Evolutionary conservation across 2,329 filamentous ascomycete genomes (phyloP).

Genomic region (Arthrobotrys conoides): DNA sequence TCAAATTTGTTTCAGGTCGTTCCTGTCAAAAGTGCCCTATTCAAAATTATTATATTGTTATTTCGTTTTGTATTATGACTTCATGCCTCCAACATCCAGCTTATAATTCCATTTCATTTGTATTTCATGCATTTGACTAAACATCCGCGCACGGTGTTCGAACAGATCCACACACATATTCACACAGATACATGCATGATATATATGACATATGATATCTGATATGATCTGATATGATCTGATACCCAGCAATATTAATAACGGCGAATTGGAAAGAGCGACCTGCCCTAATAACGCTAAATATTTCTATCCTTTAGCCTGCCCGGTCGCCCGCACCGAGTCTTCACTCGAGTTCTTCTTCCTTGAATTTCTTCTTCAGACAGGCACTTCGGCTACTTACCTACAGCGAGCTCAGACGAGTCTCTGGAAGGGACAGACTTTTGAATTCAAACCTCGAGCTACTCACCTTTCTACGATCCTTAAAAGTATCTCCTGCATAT

Average conservation of each 20-base stretch:
- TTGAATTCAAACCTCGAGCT: not conserved
- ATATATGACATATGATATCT: too few species aligned
- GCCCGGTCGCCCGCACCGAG: not conserved
- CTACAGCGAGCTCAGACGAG: not conserved
- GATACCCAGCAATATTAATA: not conserved
- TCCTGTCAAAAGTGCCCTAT: too few species aligned
- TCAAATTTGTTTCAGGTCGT: conserved; percentile 16
- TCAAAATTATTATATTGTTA: not conserved
- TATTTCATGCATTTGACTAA: too few species aligned
- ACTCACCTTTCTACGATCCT: not conserved
- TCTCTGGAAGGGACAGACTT: not conserved
- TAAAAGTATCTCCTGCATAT: conserved; percentile 9
- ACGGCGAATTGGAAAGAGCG: not conserved
- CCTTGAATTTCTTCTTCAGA: not conserved
- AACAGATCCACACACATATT: not conserved
- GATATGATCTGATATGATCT: not conserved
- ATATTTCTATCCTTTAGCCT: not conserved
- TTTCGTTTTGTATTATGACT: too few species aligned
- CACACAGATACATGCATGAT: not conserved
- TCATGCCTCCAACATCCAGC: too few species aligned
- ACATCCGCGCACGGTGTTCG: not conserved
- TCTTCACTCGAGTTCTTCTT: not conserved
- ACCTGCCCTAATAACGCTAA: not conserved
- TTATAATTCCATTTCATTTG: not conserved
- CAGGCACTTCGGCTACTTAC: not conserved